These are phyloP conservation scores for Chamaecrista fasciculata DNA, from an alignment of 306 rosid species.

Conservation along the genomic window DNA sequence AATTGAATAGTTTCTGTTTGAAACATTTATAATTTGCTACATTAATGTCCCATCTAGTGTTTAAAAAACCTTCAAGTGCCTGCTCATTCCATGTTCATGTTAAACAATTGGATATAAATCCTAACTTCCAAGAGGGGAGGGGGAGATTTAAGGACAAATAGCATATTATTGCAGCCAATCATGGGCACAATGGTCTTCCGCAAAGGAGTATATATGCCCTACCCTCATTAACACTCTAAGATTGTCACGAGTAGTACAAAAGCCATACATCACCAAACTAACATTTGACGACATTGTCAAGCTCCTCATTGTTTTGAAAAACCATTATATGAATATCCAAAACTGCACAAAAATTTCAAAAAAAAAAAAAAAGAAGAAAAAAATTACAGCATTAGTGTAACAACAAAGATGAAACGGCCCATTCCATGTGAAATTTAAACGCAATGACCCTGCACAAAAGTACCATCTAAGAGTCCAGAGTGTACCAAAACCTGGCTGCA, in stretches of 20 bases:
- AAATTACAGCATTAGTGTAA: constrained; percentile 17
- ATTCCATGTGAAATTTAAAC: neutral
- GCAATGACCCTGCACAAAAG: constrained; percentile 8
- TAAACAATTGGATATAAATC: neutral
- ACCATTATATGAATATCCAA: constrained; percentile 24
- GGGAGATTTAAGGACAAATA: neutral
- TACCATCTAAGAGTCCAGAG: neutral
- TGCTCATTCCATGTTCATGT: neutral
- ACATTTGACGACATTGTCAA: constrained; percentile 23
- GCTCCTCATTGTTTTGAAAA: constrained; percentile 19
- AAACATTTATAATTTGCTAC: no score
- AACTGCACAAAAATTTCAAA: constrained; percentile 25
- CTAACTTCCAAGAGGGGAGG: neutral
- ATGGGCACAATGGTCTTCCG: neutral
- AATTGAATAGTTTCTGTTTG: no score
- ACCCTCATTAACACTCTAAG: constrained; percentile 12
- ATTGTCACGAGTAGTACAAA: constrained; percentile 7
- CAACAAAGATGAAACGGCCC: constrained; percentile 26
- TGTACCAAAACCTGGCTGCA: constrained; percentile 29
- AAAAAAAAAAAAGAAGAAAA: neutral
- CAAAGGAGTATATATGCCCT: neutral
- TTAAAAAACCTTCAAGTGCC: neutral
- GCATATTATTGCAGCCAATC: neutral
- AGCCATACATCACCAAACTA: constrained; percentile 31
- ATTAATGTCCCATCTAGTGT: no score